phyloP scores from a whole-genome alignment of 2,329 filamentous ascomycete species.

The Fusarium euwallaceae region DNA sequence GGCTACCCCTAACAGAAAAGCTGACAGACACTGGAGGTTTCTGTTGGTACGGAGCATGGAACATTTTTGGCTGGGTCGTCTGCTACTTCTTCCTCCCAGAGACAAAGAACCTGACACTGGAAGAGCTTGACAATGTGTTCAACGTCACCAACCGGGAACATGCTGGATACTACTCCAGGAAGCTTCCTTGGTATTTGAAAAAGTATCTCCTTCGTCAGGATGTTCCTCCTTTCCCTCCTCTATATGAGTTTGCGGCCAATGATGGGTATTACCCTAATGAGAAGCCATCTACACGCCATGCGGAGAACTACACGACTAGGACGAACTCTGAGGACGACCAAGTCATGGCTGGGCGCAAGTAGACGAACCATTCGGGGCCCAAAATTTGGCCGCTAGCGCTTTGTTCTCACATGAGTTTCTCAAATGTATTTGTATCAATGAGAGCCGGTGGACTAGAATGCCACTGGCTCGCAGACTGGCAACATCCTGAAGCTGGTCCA shows the following conservation, averaged over 20 bases:
- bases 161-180: conserved; percentile 47
- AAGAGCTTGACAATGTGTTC: conserved; percentile 53
- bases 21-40: conserved; percentile 54
- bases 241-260: conserved; percentile 48
- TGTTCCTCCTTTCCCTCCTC: conserved; percentile 47
- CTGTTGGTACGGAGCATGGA: conserved; percentile 56
- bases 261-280: conserved; percentile 33
- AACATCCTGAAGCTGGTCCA: neutral
- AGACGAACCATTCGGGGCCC: too few relatives aligned
- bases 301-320: neutral
- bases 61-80: conserved; percentile 51
- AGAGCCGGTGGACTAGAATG: neutral
- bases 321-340: conserved; percentile 10
- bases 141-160: conserved; percentile 49
- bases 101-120: conserved; percentile 52
- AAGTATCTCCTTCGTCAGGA: conserved; percentile 48
- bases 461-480: neutral
- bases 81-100: conserved; percentile 53
- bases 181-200: conserved; percentile 51
- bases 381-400: neutral
- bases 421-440: neutral
- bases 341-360: neutral
- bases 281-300: conserved; percentile 24
- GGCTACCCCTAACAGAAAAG: conserved; percentile 41
- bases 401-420: too few relatives aligned